Percentiles rank a stretch among this genome's conserved stretches.
Conservation (phyloP, 2,329 filamentous ascomycete genomes). For the Phialophora verrucosa region DNA sequence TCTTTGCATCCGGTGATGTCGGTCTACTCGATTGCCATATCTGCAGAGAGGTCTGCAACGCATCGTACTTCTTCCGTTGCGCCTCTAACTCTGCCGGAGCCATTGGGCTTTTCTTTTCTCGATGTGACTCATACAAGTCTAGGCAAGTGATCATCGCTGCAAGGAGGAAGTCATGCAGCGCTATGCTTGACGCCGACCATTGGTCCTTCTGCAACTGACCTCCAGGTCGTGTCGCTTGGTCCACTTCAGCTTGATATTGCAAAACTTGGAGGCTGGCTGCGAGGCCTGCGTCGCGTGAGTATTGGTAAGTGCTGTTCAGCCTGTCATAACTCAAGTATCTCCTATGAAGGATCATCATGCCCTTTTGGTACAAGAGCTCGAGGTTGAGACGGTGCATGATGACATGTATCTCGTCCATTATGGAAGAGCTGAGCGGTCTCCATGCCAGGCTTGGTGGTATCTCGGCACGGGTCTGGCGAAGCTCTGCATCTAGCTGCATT, state of each 20-base stretch:
- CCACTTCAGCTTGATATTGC: conserved; percentile 56
- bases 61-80: conserved; percentile 8
- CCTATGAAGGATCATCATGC: conserved; percentile 59
- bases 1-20: conserved; percentile 8
- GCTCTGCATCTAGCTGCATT: conserved; percentile 34
- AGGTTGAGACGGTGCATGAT: conserved; percentile 60
- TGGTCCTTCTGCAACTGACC: conserved; percentile 58
- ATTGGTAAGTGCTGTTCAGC: conserved; percentile 46
- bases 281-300: conserved; percentile 55
- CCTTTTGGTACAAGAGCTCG: conserved; percentile 58
- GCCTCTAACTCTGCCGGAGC: background rate
- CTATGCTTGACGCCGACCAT: conserved; percentile 64
- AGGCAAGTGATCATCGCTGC: conserved; percentile 67
- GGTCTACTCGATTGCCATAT: conserved; percentile 16
- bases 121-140: conserved; percentile 37
- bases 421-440: conserved; percentile 39
- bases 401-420: conserved; percentile 56
- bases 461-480: conserved; percentile 29
- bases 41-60: conserved; percentile 13
- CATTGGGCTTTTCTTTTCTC: background rate
- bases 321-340: conserved; percentile 53
- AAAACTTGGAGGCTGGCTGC: conserved; percentile 56
- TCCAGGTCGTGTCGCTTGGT: conserved; percentile 59
- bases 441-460: conserved; percentile 30
- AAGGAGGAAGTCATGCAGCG: conserved; percentile 65